Conservation (phyloP, 192 early-diverging fungal genomes). For the Linnemannia elongata region DNA sequence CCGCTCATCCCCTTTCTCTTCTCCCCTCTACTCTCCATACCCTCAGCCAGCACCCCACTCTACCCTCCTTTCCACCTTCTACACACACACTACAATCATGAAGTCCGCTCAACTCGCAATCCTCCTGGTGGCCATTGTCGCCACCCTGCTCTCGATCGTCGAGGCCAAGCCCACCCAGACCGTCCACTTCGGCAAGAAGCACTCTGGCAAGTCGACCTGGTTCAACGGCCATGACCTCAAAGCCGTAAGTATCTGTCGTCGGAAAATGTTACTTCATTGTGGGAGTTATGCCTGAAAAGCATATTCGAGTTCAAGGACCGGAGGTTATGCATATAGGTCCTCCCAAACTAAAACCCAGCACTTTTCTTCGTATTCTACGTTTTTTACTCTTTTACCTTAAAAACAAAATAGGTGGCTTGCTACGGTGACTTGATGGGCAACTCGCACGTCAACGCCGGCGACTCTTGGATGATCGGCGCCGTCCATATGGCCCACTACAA, state of each 20-base stretch:
- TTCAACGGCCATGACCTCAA: slow-evolving; percentile 49
- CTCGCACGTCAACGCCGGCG: slow-evolving; percentile 41
- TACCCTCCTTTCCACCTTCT: background rate
- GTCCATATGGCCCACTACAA: slow-evolving; percentile 34
- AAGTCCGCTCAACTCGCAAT: slow-evolving; percentile 45
- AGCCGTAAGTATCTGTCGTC: slow-evolving; percentile 41
- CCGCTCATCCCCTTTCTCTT: background rate
- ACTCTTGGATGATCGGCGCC: slow-evolving; percentile 51
- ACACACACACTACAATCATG: slow-evolving; percentile 21
- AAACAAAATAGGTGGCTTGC: slow-evolving; percentile 31
- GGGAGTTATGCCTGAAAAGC: background rate
- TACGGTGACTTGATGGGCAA: slow-evolving; percentile 41
- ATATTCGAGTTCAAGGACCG: background rate
- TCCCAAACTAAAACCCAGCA: background rate
- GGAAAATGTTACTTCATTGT: no score
- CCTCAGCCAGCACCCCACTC: slow-evolving; percentile 33
- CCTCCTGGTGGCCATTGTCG: slow-evolving; percentile 33
- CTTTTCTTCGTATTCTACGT: background rate
- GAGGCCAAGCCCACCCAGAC: slow-evolving; percentile 32
- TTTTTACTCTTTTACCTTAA: no score
- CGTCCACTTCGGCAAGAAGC: slow-evolving; percentile 27
- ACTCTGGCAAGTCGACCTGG: slow-evolving; percentile 39
- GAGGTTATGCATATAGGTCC: background rate
- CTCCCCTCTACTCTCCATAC: background rate
- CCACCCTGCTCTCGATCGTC: slow-evolving; percentile 33